Evolutionary conservation across 1,284 basidiomycete species (phyloP), one percentile per base, ranked within the genome.

Genomic region (Heterobasidion annosum): DNA sequence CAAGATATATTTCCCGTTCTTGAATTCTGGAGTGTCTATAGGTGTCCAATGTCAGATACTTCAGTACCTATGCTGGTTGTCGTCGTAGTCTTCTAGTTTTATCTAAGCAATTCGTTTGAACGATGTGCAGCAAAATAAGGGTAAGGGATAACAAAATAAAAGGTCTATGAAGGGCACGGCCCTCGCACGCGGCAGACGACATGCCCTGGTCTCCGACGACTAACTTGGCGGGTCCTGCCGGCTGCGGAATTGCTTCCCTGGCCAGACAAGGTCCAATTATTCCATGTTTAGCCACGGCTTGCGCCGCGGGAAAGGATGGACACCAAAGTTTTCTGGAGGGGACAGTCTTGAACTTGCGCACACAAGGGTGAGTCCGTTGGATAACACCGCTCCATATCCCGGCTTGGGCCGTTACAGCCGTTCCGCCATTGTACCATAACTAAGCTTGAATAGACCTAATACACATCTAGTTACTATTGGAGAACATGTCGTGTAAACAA

Each of bases 241-340:
- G 79, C 82, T 90, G 87, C 87, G 81, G 82, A 88, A 90, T 90
- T 83, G 74, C 88, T 90, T 88, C 83, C 86, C 87, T 90, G 82
- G 82, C 79, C 82, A 73, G 78, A 82, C 83, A 81, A 79, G 83
- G 77, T 70, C 82, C 70, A 67, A 85, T 88, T 89, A 89, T 83
- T 84, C 85, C 83, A 81, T 79, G 76, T 72, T 70, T 64, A 61
- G 58, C 75, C 82, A 78, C 65, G 35, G 70, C 78, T 83, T 89
- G 71, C 81, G 76, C 67, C 57, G 69, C 73, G 79, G 75, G 72
- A 75, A 68, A 73, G 74, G 78, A 76, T 79, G 82, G 79, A 76
- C 68, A 85, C 69, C 87, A 85, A 89, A 89, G 83, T 89, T 89
- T 87, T 89, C 87, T 81, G 85, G 85, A 89, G 88, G 86, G 85